These are phyloP conservation scores for Striga asiatica DNA, from an alignment of 257 asterid genomes.

Conservation along the genomic window DNA sequence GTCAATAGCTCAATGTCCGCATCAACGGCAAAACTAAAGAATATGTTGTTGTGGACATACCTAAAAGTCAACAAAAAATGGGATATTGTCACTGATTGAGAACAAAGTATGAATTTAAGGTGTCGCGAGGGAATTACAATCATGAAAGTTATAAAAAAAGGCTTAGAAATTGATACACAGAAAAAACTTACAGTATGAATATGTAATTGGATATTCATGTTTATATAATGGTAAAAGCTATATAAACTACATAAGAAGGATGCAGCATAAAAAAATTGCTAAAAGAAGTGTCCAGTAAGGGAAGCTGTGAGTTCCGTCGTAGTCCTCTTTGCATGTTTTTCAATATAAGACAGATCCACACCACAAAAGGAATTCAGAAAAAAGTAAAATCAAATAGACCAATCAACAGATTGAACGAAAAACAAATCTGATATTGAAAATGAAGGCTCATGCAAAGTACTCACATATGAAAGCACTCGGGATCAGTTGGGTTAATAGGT, in stretches of 20 bases:
- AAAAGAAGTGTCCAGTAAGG: background rate
- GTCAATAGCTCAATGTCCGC: conserved; percentile 60
- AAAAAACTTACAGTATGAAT: background rate
- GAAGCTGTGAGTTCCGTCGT: background rate
- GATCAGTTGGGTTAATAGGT: conserved; percentile 87
- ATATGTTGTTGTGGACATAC: conserved; percentile 89
- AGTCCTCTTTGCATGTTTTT: too few relatives aligned
- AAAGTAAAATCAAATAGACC: background rate
- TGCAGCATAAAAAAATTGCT: background rate
- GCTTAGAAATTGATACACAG: background rate
- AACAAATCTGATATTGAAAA: background rate
- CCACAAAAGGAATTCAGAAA: background rate
- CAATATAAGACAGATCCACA: background rate
- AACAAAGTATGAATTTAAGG: background rate
- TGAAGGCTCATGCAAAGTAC: conserved; percentile 13
- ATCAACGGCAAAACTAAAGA: conserved; percentile 83
- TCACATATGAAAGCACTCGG: conserved; percentile 85
- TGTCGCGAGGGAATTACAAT: background rate
- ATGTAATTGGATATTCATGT: background rate
- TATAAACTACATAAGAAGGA: background rate
- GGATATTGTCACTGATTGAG: conserved; percentile 3
- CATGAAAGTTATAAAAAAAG: background rate
- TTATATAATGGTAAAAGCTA: background rate
- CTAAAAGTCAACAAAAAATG: conserved; percentile 23
- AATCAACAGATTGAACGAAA: background rate